phyloP scores from a whole-genome alignment of 257 asterid genomes.

The Scutellaria baicalensis region DNA sequence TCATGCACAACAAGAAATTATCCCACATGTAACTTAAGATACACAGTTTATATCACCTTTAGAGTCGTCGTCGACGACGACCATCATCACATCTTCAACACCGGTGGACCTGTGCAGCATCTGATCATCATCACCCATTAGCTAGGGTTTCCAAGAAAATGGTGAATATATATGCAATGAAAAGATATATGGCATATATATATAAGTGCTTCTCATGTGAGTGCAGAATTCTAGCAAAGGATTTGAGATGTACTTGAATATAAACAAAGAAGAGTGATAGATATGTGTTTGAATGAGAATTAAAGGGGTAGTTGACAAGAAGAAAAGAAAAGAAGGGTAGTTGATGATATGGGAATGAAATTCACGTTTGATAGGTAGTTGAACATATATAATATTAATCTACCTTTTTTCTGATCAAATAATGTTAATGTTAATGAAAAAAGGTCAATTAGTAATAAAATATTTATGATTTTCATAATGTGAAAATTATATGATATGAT shows the following conservation, averaged over 20 bases:
- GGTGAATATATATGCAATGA: not conserved
- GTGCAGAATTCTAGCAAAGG: not conserved
- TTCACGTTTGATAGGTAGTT: constrained; percentile 31
- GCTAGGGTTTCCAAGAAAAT: constrained; percentile 7
- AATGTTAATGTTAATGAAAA: too few species aligned
- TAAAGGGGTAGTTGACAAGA: constrained; percentile 38
- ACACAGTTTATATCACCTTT: constrained; percentile 4
- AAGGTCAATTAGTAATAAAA: too few species aligned
- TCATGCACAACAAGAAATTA: not conserved
- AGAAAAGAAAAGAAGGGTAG: constrained; percentile 30
- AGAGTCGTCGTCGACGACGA: not conserved
- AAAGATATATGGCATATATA: too few species aligned
- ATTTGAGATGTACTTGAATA: not conserved
- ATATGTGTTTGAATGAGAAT: not conserved
- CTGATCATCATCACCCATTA: constrained; percentile 19
- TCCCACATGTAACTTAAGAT: not conserved
- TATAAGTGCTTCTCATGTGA: not conserved
- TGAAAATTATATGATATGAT: too few species aligned
- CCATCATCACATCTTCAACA: not conserved
- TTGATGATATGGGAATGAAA: constrained; percentile 20
- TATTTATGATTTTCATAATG: too few species aligned
- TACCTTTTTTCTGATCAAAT: too few species aligned
- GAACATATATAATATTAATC: not conserved
- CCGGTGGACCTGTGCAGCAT: constrained; percentile 4
- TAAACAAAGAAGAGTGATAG: not conserved